Percentiles rank a stretch among this genome's conserved stretches.
Conservation (phyloP, 2,329 filamentous ascomycete species). For the Colletotrichum sp. region DNA sequence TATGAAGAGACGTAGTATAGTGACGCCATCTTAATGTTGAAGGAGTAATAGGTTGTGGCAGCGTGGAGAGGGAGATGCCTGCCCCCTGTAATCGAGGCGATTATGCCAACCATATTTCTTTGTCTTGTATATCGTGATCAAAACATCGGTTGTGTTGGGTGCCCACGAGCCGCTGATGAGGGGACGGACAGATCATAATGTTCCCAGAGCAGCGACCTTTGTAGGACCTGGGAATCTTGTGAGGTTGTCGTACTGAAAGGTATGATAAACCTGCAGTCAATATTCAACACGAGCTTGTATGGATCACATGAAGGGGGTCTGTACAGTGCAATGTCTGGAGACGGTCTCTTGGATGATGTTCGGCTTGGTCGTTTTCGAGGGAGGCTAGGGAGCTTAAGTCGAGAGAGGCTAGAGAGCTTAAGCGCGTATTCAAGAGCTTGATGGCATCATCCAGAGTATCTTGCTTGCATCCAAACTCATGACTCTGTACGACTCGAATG, state of each 20-base stretch:
- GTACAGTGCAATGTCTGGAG: neutral
- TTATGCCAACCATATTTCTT: too few relatives aligned
- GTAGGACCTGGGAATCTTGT: neutral
- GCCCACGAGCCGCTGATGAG: accelerated
- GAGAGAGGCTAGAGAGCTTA: neutral
- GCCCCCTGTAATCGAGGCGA: too few relatives aligned
- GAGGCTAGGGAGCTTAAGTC: neutral
- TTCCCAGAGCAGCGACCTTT: neutral
- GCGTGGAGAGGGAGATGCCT: too few relatives aligned
- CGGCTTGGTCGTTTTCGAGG: neutral
- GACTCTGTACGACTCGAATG: neutral
- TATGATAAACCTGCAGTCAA: neutral
- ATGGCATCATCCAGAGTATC: neutral
- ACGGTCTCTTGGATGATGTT: neutral
- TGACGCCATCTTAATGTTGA: too few relatives aligned
- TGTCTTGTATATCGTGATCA: neutral
- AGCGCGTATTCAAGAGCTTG: neutral
- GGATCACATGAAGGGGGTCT: neutral
- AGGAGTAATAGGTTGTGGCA: too few relatives aligned
- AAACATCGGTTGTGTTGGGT: neutral
- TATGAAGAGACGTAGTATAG: too few relatives aligned
- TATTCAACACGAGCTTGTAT: neutral
- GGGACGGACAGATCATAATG: neutral
- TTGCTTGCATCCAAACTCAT: neutral
- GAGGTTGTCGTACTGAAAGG: neutral